These are phyloP conservation scores for Neodidymelliopsis sp. DNA, from an alignment of 2,329 filamentous ascomycete genomes.

Conservation along the genomic window DNA sequence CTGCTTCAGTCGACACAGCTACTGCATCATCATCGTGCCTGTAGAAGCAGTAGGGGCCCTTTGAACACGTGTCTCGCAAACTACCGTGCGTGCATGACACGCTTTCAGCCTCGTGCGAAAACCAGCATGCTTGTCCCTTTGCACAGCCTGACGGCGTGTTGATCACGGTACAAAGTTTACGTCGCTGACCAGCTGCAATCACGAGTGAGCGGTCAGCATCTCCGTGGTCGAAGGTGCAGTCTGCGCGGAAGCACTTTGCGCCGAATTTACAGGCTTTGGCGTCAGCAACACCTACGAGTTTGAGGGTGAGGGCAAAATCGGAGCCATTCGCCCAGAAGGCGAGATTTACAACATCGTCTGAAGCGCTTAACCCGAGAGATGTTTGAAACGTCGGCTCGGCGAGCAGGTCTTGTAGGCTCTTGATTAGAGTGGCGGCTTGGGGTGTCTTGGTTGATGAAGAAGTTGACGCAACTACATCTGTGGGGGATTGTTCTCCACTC, in stretches of 20 bases:
- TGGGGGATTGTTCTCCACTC: background rate
- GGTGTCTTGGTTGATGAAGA: background rate
- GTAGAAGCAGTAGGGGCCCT: background rate
- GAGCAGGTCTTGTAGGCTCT: background rate
- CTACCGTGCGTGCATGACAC: background rate
- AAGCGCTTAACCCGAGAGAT: background rate
- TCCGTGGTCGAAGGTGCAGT: background rate
- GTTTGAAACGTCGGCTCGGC: background rate
- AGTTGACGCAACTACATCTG: background rate
- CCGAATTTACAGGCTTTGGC: background rate
- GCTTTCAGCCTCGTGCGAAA: background rate
- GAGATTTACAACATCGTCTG: background rate
- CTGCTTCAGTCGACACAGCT: background rate
- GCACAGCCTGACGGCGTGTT: background rate
- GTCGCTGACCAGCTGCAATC: background rate
- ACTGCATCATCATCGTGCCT: background rate
- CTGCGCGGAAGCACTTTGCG: background rate
- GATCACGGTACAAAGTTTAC: background rate
- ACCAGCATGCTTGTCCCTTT: conserved; percentile 4
- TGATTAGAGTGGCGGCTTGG: conserved; percentile 3
- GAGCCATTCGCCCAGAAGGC: background rate
- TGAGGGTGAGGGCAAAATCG: background rate
- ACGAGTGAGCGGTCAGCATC: background rate
- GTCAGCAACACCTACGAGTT: background rate
- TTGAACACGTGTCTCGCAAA: background rate